A percentile compares a stretch with the other conserved stretches of the same genome.
phyloP scores from a whole-genome alignment of 106 monocot species.

The Gastrodia elata region DNA sequence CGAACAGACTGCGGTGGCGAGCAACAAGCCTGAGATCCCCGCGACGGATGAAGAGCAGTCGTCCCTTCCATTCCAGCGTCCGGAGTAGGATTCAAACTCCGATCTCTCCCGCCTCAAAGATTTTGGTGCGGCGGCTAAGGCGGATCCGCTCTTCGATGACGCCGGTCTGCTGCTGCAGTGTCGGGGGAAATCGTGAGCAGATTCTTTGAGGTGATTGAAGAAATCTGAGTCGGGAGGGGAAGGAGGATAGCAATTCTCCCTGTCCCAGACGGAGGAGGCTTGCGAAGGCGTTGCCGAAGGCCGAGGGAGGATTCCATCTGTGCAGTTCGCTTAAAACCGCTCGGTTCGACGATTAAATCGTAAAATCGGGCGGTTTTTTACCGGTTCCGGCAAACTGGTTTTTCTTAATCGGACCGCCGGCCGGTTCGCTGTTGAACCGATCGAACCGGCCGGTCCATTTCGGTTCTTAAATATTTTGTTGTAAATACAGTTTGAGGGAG shows the following conservation, averaged over 20 bases:
- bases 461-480: too few species aligned
- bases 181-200: not conserved
- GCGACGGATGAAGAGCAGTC: constrained; percentile 14
- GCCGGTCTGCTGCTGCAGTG: constrained; percentile 28
- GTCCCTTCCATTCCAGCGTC: constrained; percentile 13
- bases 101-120: constrained; percentile 18
- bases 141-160: constrained; percentile 35
- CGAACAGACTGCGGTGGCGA: constrained; percentile 65
- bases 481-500: too few species aligned
- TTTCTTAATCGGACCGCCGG: too few species aligned
- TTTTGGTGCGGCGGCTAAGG: constrained; percentile 9
- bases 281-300: constrained; percentile 57
- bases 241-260: constrained; percentile 92
- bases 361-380: too few species aligned
- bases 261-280: constrained; percentile 86
- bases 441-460: too few species aligned
- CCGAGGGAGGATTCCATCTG: too few species aligned
- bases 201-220: constrained; percentile 51
- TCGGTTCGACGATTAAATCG: too few species aligned
- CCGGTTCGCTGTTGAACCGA: too few species aligned
- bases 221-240: constrained; percentile 87
- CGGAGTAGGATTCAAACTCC: constrained; percentile 13
- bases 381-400: too few species aligned
- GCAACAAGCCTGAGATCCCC: constrained; percentile 44
- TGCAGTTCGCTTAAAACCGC: too few species aligned